Base-by-base conservation (phyloP, 768 basidiomycete species). In the Suillus subalutaceus region DNA sequence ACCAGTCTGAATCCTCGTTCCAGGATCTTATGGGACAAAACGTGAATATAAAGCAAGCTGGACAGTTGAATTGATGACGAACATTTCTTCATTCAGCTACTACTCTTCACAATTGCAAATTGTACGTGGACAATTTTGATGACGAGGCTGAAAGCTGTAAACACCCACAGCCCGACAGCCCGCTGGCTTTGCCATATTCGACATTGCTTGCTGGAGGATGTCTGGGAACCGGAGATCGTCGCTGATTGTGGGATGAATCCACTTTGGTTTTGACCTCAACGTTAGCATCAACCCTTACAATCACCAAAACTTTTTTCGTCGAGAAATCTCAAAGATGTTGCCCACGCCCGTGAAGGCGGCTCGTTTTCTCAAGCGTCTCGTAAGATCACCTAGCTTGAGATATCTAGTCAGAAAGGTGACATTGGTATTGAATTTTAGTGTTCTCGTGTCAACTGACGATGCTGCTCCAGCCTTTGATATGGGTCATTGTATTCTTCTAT, bases 1-100 rank as follows among this genome's bases (percentile, higher is more conserved):
- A 72, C 77, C 15, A 26, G 91, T 92, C 84, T 94, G 93, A 66
- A 94, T 91, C 53, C 94, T 93, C 50, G 92, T 95, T 60, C 91
- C 92, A 61, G 91, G 89, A 78, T 95, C 93, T 90, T 93, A 37
- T 23, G 43, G 15, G 53, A 56, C n/a, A 23, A 18, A 63, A 30
- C 53, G 69, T 73, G 70, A 44, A 48, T 32, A 32, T 26, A 57
- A 64, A 55, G 52, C 12, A 50, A 18, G 43, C 18, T 37, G 20
- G 2, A 37, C 52, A 30, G 26, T 46, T 63, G 10, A 61, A 66
- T 38, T 4, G 59, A 83, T 73, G 70, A 92, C 92, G 89, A 91
- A 78, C 88, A 93, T 78, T 93, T 94, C 78, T 94, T 92, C 92
- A 95, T 53, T 7, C 16, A 53, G 16, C 26, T 30, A 30, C 23